A percentile compares a stretch with the other conserved stretches of the same genome.
Evolutionary conservation across 2,329 filamentous ascomycete species (phyloP).

Genomic region (Verruconis gallopava): DNA sequence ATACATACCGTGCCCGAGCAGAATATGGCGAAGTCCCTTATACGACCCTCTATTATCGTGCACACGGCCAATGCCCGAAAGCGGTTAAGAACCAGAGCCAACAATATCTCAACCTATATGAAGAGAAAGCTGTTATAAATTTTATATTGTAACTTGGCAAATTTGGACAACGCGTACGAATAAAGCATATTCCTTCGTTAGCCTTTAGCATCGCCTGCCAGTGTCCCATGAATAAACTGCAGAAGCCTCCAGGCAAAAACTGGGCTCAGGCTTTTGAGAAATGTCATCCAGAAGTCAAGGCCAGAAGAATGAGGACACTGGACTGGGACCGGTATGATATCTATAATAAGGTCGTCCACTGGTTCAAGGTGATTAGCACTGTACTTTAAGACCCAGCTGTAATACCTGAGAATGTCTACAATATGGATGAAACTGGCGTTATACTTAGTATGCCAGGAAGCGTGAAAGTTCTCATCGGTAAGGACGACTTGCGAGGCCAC

Average conservation of each 20-base stretch:
- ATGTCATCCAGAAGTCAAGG: conserved; percentile 13
- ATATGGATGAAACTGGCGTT: no score
- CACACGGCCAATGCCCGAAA: conserved; percentile 11
- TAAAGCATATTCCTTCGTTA: conserved; percentile 13
- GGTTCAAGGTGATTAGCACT: conserved; percentile 14
- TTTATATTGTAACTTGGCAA: conserved; percentile 11
- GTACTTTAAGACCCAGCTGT: conserved; percentile 9
- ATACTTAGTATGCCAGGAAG: conserved; percentile 9
- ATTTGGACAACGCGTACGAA: conserved; percentile 12
- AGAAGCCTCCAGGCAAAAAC: conserved; percentile 12
- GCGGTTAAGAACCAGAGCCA: not conserved
- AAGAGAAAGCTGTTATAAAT: conserved; percentile 11
- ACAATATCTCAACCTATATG: conserved; percentile 8
- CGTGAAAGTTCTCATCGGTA: conserved; percentile 7
- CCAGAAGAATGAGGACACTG: conserved; percentile 13
- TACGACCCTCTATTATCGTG: conserved; percentile 14
- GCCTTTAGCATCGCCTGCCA: conserved; percentile 5
- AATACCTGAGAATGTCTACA: conserved; percentile 10
- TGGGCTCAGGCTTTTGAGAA: conserved; percentile 14
- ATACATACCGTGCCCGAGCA: conserved; percentile 8
- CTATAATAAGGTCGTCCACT: conserved; percentile 13
- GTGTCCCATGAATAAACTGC: conserved; percentile 1
- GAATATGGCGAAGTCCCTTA: conserved; percentile 11
- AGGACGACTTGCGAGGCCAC: conserved; percentile 9
- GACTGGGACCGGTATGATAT: conserved; percentile 15